A percentile compares a stretch with the other conserved stretches of the same genome.
phyloP scores from a whole-genome alignment of 306 rosid genomes.

The Datisca glomerata region DNA sequence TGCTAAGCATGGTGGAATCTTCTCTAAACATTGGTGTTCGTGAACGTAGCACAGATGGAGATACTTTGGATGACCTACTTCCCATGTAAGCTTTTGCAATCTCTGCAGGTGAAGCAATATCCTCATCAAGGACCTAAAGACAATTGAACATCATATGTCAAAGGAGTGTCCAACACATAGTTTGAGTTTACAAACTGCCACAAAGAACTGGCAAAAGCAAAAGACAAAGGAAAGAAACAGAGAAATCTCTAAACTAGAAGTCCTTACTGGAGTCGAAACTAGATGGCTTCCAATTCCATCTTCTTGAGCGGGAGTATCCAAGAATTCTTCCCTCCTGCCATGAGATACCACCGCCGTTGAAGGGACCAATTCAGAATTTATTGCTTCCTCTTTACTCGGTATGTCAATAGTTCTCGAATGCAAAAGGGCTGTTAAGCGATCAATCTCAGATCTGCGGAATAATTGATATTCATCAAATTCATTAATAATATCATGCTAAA shows the following conservation, averaged over 20 bases:
- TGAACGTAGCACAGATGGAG: constrained; percentile 38
- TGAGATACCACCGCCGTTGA: constrained; percentile 21
- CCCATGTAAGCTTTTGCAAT: constrained; percentile 95
- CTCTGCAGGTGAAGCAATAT: constrained; percentile 76
- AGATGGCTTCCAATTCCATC: constrained; percentile 26
- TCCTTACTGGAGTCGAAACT: constrained; percentile 30
- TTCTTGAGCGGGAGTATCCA: constrained; percentile 20
- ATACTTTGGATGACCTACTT: constrained; percentile 49
- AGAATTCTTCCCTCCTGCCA: constrained; percentile 26
- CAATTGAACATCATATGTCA: constrained; percentile 20
- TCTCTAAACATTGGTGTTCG: constrained; percentile 25
- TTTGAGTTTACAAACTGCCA: background rate
- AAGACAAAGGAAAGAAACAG: background rate
- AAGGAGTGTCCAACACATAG: constrained; percentile 2
- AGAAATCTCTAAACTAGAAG: constrained; percentile 38
- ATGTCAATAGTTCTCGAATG: constrained; percentile 52
- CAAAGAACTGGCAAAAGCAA: constrained; percentile 2
- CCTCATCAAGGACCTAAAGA: constrained; percentile 60
- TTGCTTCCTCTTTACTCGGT: constrained; percentile 32
- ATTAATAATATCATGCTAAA: background rate
- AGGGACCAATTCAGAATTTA: constrained; percentile 27
- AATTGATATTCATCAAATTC: constrained; percentile 5
- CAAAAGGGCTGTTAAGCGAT: constrained; percentile 71
- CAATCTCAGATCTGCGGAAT: constrained; percentile 70
- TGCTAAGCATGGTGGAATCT: constrained; percentile 21